phyloP scores from a whole-genome alignment of 1,284 basidiomycete species.

The Austroboletus novae-zelandiae region DNA sequence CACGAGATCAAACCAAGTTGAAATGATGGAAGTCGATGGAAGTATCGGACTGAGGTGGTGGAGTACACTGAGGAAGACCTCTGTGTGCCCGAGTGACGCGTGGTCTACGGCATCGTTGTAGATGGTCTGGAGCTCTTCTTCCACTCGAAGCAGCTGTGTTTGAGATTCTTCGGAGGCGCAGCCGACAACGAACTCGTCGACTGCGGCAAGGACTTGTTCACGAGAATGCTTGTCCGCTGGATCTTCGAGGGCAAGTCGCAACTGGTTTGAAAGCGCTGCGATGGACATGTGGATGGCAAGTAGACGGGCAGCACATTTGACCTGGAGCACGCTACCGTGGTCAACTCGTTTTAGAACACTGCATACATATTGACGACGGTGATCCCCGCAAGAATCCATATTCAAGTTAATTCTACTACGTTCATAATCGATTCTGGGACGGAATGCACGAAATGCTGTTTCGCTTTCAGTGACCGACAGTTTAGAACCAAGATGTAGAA shows the following conservation, averaged over 20 bases:
- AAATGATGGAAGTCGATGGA: slow-evolving; percentile 62
- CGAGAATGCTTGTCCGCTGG: slow-evolving; percentile 39
- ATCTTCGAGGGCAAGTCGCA: slow-evolving; percentile 54
- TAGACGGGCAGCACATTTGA: slow-evolving; percentile 5
- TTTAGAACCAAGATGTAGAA: too few species aligned
- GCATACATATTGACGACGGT: neutral
- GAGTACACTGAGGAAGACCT: slow-evolving; percentile 64
- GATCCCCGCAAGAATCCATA: too few species aligned
- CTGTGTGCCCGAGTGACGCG: slow-evolving; percentile 54
- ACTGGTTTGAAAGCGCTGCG: slow-evolving; percentile 45
- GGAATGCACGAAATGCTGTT: too few species aligned
- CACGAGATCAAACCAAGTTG: slow-evolving; percentile 75
- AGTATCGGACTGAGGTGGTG: slow-evolving; percentile 60
- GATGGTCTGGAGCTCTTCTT: slow-evolving; percentile 65
- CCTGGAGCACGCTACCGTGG: neutral
- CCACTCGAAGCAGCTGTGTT: slow-evolving; percentile 47
- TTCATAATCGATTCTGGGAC: too few species aligned
- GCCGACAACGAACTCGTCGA: slow-evolving; percentile 55
- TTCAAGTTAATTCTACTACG: too few species aligned
- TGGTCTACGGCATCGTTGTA: slow-evolving; percentile 64
- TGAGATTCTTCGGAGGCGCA: slow-evolving; percentile 44
- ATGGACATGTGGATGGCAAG: slow-evolving; percentile 33
- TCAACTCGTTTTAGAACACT: neutral
- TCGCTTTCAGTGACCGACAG: too few species aligned
- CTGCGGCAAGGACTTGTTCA: slow-evolving; percentile 44